Conservation (phyloP, 306 rosid genomes). For the Vachellia collinsii region DNA sequence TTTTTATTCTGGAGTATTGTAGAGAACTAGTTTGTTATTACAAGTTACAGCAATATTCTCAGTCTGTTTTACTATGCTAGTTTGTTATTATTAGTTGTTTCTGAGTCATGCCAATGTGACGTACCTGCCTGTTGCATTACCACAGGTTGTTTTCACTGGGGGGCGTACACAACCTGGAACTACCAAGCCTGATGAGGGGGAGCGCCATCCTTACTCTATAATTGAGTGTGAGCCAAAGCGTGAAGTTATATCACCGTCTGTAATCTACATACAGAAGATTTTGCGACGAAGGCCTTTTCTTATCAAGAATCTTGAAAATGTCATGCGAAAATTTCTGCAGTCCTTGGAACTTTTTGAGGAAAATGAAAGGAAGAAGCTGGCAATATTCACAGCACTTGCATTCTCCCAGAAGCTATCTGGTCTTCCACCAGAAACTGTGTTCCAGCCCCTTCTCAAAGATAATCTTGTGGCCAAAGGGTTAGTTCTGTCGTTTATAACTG, state of each 20-base stretch:
- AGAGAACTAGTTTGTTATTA: too few relatives aligned
- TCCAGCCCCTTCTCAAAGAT: conserved; percentile 97
- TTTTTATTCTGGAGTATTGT: too few relatives aligned
- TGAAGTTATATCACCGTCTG: conserved; percentile 84
- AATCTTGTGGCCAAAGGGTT: conserved; percentile 99
- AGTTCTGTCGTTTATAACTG: conserved; percentile 90
- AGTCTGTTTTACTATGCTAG: background rate
- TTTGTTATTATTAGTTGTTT: background rate
- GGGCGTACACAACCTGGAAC: conserved; percentile 99
- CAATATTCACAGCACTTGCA: conserved; percentile 98
- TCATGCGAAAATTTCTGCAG: conserved; percentile 92
- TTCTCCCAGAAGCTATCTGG: conserved; percentile 99
- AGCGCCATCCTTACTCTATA: conserved; percentile 92
- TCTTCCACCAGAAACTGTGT: conserved; percentile 96
- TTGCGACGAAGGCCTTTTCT: conserved; percentile 94
- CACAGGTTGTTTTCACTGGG: conserved; percentile 95
- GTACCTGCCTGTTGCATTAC: conserved; percentile 5
- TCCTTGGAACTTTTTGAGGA: conserved; percentile 99
- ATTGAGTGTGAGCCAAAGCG: conserved; percentile 85
- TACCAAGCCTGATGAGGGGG: conserved; percentile 99
- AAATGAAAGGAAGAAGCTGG: conserved; percentile 97
- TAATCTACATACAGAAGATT: conserved; percentile 91
- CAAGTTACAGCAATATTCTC: background rate
- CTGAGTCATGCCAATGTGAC: background rate
- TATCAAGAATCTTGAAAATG: conserved; percentile 98